Percentiles rank a stretch among this genome's conserved stretches.
Evolutionary conservation across 257 asterid genomes (phyloP).

Genomic region (Nemophila menziesii): DNA sequence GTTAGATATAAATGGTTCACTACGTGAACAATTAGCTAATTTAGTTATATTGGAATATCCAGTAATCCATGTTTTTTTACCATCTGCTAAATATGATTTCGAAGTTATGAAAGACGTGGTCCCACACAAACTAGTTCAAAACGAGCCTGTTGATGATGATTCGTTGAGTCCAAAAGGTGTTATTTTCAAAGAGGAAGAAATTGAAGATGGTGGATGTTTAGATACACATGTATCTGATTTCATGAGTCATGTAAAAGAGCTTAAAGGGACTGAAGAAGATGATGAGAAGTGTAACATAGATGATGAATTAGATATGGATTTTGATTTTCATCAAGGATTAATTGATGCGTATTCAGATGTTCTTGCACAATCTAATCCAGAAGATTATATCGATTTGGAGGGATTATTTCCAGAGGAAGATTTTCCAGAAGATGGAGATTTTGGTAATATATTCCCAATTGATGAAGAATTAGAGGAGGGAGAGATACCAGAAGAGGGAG

Average conservation of each 20-base stretch:
- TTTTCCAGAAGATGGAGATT: not conserved
- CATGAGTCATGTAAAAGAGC: constrained; percentile 13
- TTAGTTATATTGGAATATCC: constrained; percentile 66
- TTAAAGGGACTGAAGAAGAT: constrained; percentile 10
- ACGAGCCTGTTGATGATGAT: constrained; percentile 21
- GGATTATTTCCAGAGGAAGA: constrained; percentile 16
- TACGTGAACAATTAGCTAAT: constrained; percentile 54
- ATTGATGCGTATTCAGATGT: constrained; percentile 24
- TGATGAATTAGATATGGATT: constrained; percentile 32
- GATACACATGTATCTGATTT: constrained; percentile 46
- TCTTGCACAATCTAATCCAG: constrained; percentile 16
- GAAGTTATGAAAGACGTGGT: constrained; percentile 28
- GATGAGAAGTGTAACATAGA: constrained; percentile 7
- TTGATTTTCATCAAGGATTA: constrained; percentile 31
- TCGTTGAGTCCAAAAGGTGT: constrained; percentile 38
- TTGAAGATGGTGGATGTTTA: constrained; percentile 28
- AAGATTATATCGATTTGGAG: constrained; percentile 29
- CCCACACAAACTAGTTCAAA: constrained; percentile 20
- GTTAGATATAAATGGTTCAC: constrained; percentile 37
- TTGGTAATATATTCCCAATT: constrained; percentile 4
- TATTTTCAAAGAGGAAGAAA: constrained; percentile 59
- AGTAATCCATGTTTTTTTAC: constrained; percentile 59
- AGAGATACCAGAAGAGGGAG: no score
- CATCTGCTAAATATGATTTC: constrained; percentile 52
- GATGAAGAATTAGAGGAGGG: constrained; percentile 82